Percentiles rank a stretch among this genome's conserved stretches.
Conservation (phyloP, 192 early-diverging fungal genomes). For the Entophlyctis luteolus region DNA sequence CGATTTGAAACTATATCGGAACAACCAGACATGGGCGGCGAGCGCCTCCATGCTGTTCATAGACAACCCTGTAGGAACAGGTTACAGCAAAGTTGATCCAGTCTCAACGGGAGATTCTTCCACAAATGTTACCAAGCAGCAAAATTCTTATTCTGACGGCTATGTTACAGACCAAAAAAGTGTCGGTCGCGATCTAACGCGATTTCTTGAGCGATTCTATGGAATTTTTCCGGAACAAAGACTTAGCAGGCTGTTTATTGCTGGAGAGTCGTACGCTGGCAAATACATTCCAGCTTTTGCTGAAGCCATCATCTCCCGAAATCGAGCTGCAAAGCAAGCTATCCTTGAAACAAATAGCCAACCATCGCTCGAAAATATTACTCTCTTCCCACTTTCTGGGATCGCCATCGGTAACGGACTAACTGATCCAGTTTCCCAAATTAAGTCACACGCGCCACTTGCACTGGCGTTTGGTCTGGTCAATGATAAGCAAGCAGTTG, state of each 20-base stretch:
- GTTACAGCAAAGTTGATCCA: slow-evolving; percentile 41
- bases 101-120: background rate
- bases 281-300: slow-evolving; percentile 73
- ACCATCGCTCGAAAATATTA: background rate
- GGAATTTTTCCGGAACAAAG: slow-evolving; percentile 59
- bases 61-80: slow-evolving; percentile 81
- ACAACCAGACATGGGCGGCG: slow-evolving; percentile 61
- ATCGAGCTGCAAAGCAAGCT: slow-evolving; percentile 26
- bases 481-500: slow-evolving; percentile 32
- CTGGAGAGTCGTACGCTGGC: slow-evolving; percentile 53
- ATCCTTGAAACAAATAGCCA: too few species aligned
- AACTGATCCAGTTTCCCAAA: slow-evolving; percentile 60
- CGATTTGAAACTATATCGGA: slow-evolving; percentile 49
- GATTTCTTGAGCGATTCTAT: slow-evolving; percentile 72
- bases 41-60: slow-evolving; percentile 72
- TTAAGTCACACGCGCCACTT: slow-evolving; percentile 54
- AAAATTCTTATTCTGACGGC: slow-evolving; percentile 38
- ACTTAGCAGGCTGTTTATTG: slow-evolving; percentile 57
- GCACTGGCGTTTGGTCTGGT: slow-evolving; percentile 58
- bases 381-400: slow-evolving; percentile 48
- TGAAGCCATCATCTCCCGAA: slow-evolving; percentile 56
- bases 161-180: slow-evolving; percentile 69
- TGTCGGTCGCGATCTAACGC: slow-evolving; percentile 63
- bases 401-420: slow-evolving; percentile 62
- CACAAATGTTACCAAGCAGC: background rate